phyloP scores from a whole-genome alignment of 495 filamentous ascomycete species.

The Lasiosphaeriaceae sp. region DNA sequence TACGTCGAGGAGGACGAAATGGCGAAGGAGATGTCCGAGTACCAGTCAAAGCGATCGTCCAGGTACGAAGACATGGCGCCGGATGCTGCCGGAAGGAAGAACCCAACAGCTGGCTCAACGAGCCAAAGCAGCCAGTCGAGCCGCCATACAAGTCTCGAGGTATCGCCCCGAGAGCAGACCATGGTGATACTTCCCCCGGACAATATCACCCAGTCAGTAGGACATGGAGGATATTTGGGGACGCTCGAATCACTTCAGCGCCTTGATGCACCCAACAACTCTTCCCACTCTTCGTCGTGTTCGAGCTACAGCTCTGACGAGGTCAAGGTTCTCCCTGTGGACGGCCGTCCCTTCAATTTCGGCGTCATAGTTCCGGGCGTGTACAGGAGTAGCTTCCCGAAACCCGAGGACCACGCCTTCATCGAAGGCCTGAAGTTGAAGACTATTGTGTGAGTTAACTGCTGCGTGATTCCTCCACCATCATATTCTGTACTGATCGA shows the following conservation, averaged over 20 bases:
- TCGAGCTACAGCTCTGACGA: conserved; percentile 1
- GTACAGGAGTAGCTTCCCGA: conserved; percentile 75
- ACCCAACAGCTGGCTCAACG: conserved; percentile 10
- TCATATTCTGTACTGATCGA: not conserved
- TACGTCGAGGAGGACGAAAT: conserved; percentile 22
- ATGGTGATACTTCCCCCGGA: too few species aligned
- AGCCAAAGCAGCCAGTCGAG: conserved; percentile 16
- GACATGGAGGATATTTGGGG: too few species aligned
- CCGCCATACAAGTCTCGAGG: conserved; percentile 15
- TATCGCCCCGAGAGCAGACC: conserved; percentile 6
- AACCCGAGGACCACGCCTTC: conserved; percentile 58
- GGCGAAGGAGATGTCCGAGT: conserved; percentile 8
- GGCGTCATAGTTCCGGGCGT: conserved; percentile 61
- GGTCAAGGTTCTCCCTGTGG: conserved; percentile 3
- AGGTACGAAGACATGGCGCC: conserved; percentile 8
- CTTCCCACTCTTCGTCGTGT: not conserved
- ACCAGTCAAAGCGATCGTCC: conserved; percentile 1
- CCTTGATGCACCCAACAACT: not conserved
- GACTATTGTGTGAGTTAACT: conserved; percentile 63
- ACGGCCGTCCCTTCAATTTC: conserved; percentile 59
- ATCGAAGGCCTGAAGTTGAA: conserved; percentile 62
- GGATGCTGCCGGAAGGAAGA: conserved; percentile 7
- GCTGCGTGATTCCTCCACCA: not conserved
- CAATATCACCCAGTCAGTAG: too few species aligned
- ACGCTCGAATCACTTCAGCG: not conserved